Conservation (phyloP, 345 rosid species). For the Pseudoturritis turrita region DNA sequence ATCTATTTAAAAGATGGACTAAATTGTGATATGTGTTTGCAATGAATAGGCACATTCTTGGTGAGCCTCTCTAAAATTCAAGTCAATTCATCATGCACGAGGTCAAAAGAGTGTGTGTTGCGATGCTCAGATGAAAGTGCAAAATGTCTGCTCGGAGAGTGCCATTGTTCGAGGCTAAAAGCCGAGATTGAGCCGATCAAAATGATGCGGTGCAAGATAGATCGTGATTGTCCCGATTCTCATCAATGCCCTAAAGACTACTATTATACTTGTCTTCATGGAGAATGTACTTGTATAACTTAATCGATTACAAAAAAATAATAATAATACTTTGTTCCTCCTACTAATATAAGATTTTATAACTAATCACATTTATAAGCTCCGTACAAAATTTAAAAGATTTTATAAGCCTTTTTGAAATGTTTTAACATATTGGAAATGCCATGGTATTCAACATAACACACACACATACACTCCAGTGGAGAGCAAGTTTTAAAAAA, state of each 20-base stretch:
- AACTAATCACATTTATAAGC: too few relatives aligned
- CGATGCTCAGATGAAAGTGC: background rate
- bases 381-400: too few relatives aligned
- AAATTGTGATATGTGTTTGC: background rate
- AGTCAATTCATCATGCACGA: background rate
- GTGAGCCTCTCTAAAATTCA: background rate
- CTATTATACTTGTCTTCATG: slow-evolving; percentile 10
- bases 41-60: background rate
- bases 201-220: background rate
- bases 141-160: background rate
- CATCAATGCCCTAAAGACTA: background rate
- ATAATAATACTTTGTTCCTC: too few relatives aligned
- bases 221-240: slow-evolving; percentile 9
- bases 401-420: too few relatives aligned
- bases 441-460: background rate
- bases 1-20: background rate
- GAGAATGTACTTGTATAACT: slow-evolving; percentile 4
- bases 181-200: background rate
- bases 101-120: background rate
- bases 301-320: background rate
- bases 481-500: background rate
- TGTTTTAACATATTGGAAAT: background rate
- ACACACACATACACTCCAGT: background rate
- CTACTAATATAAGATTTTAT: too few relatives aligned
- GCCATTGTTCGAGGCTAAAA: background rate